These are phyloP conservation scores for Tanacetum coccineum DNA, from an alignment of 129 eudicot genomes.

Conservation along the genomic window DNA sequence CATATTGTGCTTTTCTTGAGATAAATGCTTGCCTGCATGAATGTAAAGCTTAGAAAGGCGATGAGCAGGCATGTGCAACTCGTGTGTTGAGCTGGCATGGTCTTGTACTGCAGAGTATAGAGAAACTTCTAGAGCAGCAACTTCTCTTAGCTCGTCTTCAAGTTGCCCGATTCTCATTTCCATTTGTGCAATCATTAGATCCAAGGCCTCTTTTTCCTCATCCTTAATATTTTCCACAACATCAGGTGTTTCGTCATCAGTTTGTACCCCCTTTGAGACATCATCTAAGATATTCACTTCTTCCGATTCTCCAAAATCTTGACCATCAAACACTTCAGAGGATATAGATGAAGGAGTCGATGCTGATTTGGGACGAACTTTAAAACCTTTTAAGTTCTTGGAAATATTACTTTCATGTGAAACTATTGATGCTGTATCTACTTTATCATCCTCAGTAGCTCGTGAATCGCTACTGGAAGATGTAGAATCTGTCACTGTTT, in stretches of 20 bases:
- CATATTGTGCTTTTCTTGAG: slow-evolving; percentile 30
- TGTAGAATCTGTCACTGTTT: slow-evolving; percentile 65
- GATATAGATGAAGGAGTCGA: slow-evolving; percentile 44
- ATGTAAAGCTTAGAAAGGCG: slow-evolving; percentile 75
- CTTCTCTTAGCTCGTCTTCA: slow-evolving; percentile 85
- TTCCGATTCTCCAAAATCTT: slow-evolving; percentile 37
- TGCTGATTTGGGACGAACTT: slow-evolving; percentile 56
- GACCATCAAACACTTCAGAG: slow-evolving; percentile 48
- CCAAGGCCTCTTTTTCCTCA: slow-evolving; percentile 40
- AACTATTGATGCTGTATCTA: slow-evolving; percentile 35
- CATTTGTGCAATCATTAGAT: slow-evolving; percentile 60
- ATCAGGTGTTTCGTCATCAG: slow-evolving; percentile 51
- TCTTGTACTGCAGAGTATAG: slow-evolving; percentile 78
- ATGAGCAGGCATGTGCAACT: slow-evolving; percentile 80
- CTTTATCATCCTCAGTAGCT: slow-evolving; percentile 58
- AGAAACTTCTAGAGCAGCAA: slow-evolving; percentile 85
- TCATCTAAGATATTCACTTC: slow-evolving; percentile 42
- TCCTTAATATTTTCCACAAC: slow-evolving; percentile 31
- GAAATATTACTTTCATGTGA: slow-evolving; percentile 25
- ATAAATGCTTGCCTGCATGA: slow-evolving; percentile 61
- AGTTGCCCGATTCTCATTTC: slow-evolving; percentile 67
- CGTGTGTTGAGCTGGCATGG: slow-evolving; percentile 72
- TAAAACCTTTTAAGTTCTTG: slow-evolving; percentile 28
- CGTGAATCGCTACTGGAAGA: slow-evolving; percentile 72
- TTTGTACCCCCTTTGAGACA: slow-evolving; percentile 37